Conservation (phyloP, 2,329 filamentous ascomycete species). For the Paracorniculantispora psalliotae region DNA sequence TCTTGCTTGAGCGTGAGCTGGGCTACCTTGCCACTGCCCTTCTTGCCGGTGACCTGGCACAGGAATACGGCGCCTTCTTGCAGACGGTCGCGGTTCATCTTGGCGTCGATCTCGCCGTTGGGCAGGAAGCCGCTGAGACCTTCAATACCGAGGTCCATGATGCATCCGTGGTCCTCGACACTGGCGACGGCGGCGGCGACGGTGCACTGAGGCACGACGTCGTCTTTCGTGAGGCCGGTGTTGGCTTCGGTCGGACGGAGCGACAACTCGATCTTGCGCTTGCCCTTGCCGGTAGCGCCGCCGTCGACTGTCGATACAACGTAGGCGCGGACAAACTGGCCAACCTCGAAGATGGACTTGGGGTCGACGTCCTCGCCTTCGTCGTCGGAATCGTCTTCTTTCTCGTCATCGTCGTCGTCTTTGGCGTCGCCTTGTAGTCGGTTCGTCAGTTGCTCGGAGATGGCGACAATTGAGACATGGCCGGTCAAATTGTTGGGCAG, state of each 20-base stretch:
- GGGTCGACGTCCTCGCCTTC: constrained; percentile 63
- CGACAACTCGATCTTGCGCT: constrained; percentile 81
- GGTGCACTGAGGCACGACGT: constrained; percentile 69
- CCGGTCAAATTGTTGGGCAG: constrained; percentile 91
- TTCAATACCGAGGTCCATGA: constrained; percentile 84
- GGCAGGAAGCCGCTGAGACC: constrained; percentile 77
- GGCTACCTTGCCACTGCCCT: constrained; percentile 69
- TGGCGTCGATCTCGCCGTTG: constrained; percentile 70
- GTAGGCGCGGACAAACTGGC: constrained; percentile 82
- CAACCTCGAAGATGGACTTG: constrained; percentile 68
- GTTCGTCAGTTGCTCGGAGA: constrained; percentile 74
- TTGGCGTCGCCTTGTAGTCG: constrained; percentile 65
- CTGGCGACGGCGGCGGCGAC: constrained; percentile 85
- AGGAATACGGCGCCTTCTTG: constrained; percentile 82
- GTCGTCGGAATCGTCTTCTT: constrained; percentile 47
- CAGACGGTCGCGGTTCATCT: constrained; percentile 60
- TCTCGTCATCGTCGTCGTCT: constrained; percentile 47
- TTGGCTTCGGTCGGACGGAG: constrained; percentile 77
- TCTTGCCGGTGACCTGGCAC: constrained; percentile 72
- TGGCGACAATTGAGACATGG: constrained; percentile 84
- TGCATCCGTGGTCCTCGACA: constrained; percentile 90
- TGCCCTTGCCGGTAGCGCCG: constrained; percentile 55
- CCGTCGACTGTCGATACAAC: constrained; percentile 75
- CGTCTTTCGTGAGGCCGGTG: constrained; percentile 64
- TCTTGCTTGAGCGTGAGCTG: constrained; percentile 75